phyloP scores from a whole-genome alignment of 257 asterid species.

The Nicotiana attenuata region DNA sequence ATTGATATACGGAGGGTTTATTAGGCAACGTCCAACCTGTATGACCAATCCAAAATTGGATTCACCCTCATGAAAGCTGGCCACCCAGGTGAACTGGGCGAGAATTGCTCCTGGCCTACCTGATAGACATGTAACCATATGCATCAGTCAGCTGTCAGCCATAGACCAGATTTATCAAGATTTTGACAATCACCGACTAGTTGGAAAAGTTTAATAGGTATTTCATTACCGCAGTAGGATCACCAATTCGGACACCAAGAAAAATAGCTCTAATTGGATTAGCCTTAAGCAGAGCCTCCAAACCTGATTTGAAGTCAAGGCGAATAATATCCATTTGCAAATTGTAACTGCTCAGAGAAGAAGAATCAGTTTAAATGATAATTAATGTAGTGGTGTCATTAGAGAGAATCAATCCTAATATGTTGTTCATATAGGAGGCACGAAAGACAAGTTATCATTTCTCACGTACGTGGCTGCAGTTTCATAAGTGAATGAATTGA shows the following conservation, averaged over 20 bases:
- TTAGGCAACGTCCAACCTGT: conserved; percentile 39
- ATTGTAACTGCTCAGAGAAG: conserved; percentile 47
- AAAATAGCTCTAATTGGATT: conserved; percentile 82
- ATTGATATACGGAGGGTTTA: background rate
- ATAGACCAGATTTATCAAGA: background rate
- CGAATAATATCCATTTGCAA: conserved; percentile 81
- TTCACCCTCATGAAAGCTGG: conserved; percentile 97
- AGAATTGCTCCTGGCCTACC: conserved; percentile 96
- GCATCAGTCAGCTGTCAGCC: background rate
- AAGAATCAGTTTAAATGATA: conserved; percentile 13
- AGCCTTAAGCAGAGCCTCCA: conserved; percentile 71
- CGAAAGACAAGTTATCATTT: background rate
- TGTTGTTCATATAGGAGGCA: background rate
- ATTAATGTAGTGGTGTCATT: conserved; percentile 7
- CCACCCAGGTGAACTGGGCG: conserved; percentile 96
- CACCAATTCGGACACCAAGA: conserved; percentile 93
- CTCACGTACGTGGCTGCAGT: conserved; percentile 52
- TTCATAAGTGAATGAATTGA: conserved; percentile 86
- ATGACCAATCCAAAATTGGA: conserved; percentile 97
- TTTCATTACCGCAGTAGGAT: conserved; percentile 77
- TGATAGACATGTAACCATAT: conserved; percentile 22
- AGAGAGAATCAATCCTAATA: background rate
- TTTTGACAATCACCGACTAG: background rate
- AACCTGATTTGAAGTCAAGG: conserved; percentile 82
- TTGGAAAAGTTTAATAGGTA: background rate